A percentile compares a stretch with the other conserved stretches of the same genome.
phyloP scores from a whole-genome alignment of 306 rosid species.

The Inga leiocalycina region DNA sequence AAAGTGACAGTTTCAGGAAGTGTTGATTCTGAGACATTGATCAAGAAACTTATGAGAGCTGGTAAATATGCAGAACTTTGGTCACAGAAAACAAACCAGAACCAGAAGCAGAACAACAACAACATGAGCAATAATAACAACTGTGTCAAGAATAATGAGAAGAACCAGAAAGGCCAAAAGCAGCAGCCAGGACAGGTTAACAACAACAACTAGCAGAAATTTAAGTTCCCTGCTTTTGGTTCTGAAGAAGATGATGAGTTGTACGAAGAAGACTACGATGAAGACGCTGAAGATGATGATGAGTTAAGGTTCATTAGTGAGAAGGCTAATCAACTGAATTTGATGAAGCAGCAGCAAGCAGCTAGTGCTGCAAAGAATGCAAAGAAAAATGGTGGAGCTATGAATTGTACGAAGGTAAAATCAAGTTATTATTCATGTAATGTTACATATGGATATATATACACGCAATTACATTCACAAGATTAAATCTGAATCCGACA shows the following conservation, averaged over 20 bases:
- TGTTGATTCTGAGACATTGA: conserved; percentile 75
- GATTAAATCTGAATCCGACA: no score
- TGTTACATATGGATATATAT: no score
- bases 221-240: conserved; percentile 50
- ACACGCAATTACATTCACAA: no score
- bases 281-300: conserved; percentile 40
- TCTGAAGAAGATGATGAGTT: conserved; percentile 54
- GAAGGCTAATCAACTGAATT: conserved; percentile 50
- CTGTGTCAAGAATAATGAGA: conserved; percentile 61
- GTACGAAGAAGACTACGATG: conserved; percentile 22
- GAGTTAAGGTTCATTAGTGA: conserved; percentile 47
- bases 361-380: conserved; percentile 43
- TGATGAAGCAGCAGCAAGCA: conserved; percentile 63
- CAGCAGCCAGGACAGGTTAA: conserved; percentile 60
- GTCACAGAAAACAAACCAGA: conserved; percentile 61
- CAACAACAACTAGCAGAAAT: conserved; percentile 50
- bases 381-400: conserved; percentile 40
- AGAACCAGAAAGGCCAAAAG: conserved; percentile 50
- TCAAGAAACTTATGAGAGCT: conserved; percentile 71
- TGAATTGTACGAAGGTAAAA: no score
- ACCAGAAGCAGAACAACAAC: conserved; percentile 50
- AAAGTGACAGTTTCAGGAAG: conserved; percentile 79
- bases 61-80: conserved; percentile 87
- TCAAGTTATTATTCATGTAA: no score
- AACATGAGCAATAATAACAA: neutral